Conservation (phyloP, 768 basidiomycete species). For the Leucocoprinus birnbaumii region DNA sequence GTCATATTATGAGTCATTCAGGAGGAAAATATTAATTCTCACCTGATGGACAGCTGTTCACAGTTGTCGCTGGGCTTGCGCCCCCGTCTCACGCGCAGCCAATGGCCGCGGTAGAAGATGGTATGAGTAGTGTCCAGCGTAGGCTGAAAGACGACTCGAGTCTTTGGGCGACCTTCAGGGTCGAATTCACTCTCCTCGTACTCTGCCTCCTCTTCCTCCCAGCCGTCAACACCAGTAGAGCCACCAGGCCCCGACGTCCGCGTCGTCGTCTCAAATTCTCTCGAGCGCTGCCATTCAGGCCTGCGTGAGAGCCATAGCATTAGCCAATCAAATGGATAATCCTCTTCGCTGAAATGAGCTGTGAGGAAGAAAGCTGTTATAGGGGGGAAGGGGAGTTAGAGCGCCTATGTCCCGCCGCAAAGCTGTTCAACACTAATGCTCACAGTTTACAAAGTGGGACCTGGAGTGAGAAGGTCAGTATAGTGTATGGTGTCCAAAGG, state of each 20-base stretch:
- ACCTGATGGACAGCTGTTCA: slow-evolving; percentile 79
- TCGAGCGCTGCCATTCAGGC: slow-evolving; percentile 84
- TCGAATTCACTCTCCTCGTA: slow-evolving; percentile 37
- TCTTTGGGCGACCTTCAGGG: slow-evolving; percentile 53
- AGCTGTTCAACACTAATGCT: slow-evolving; percentile 24
- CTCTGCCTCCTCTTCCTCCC: slow-evolving; percentile 27
- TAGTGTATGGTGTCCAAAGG: slow-evolving; percentile 6
- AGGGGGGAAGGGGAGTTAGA: slow-evolving; percentile 19
- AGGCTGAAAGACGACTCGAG: slow-evolving; percentile 85
- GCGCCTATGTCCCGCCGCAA: neutral
- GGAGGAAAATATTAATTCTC: slow-evolving; percentile 10
- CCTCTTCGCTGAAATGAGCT: slow-evolving; percentile 87
- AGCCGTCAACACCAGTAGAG: slow-evolving; percentile 42
- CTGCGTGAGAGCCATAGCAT: slow-evolving; percentile 88
- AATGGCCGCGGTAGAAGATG: slow-evolving; percentile 83
- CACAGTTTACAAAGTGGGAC: slow-evolving; percentile 87
- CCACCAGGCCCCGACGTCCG: slow-evolving; percentile 64
- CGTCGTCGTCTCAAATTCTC: slow-evolving; percentile 88
- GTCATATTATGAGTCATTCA: neutral
- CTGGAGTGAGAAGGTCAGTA: slow-evolving; percentile 27
- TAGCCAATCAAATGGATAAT: slow-evolving; percentile 88
- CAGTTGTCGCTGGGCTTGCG: slow-evolving; percentile 48
- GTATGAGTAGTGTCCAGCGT: slow-evolving; percentile 88
- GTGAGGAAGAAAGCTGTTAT: slow-evolving; percentile 81
- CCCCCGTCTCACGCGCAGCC: slow-evolving; percentile 69